Conservation (phyloP, 352 stramenopile genomes). For the Phytophthora boehmeriae region DNA sequence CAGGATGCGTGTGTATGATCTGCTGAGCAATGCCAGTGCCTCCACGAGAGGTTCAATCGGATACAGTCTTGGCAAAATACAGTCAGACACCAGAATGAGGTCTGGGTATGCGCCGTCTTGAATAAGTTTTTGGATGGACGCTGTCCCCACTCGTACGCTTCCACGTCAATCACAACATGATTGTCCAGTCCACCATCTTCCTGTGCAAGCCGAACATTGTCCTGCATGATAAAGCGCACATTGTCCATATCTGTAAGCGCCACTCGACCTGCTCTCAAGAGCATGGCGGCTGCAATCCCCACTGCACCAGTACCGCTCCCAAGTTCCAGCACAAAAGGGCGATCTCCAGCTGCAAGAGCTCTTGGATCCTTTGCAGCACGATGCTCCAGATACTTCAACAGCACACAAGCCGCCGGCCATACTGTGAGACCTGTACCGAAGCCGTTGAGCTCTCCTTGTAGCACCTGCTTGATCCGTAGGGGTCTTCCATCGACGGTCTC, state of each 20-base stretch:
- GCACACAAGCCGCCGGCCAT: slow-evolving; percentile 81
- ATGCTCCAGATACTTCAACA: slow-evolving; percentile 84
- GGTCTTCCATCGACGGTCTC: slow-evolving; percentile 44
- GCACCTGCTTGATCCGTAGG: slow-evolving; percentile 72
- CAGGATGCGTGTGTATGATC: slow-evolving; percentile 57
- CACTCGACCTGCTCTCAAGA: slow-evolving; percentile 77
- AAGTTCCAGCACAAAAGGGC: slow-evolving; percentile 86
- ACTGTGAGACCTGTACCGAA: slow-evolving; percentile 84
- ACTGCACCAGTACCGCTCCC: slow-evolving; percentile 92
- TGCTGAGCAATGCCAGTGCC: slow-evolving; percentile 78
- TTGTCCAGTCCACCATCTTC: slow-evolving; percentile 30
- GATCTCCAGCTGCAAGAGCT: slow-evolving; percentile 13
- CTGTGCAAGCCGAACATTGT: slow-evolving; percentile 78
- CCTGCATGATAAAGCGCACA: slow-evolving; percentile 88
- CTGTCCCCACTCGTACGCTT: slow-evolving; percentile 92
- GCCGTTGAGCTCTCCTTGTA: slow-evolving; percentile 82
- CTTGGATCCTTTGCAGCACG: slow-evolving; percentile 38
- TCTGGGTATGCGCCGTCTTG: slow-evolving; percentile 46
- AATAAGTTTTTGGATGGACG: slow-evolving; percentile 43
- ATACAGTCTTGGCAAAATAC: slow-evolving; percentile 96
- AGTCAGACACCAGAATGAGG: slow-evolving; percentile 94
- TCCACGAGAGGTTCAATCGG: slow-evolving; percentile 94
- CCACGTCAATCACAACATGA: slow-evolving; percentile 59
- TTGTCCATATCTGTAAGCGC: slow-evolving; percentile 92
- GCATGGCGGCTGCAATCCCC: slow-evolving; percentile 86